Percentiles rank a stretch among this genome's conserved stretches.
Evolutionary conservation across 352 stramenopile species (phyloP).

Genomic region (Phytophthora megakarya): DNA sequence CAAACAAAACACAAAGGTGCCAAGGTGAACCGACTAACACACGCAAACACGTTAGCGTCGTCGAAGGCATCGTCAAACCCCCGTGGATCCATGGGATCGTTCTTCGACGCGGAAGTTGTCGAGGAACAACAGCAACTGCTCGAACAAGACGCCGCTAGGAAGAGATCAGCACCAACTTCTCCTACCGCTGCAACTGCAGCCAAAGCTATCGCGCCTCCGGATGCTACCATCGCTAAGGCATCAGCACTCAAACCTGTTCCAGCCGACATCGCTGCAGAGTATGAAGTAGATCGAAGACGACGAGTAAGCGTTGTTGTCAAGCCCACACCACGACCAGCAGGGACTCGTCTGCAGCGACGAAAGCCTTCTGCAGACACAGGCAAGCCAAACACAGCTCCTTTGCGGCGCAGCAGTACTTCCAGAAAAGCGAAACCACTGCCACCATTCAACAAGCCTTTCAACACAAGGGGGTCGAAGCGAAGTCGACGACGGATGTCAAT

Average conservation of each 20-base stretch:
- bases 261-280: constrained; percentile 29
- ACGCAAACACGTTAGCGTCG: constrained; percentile 18
- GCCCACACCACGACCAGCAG: background rate
- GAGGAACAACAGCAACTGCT: constrained; percentile 31
- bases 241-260: constrained; percentile 35
- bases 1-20: constrained; percentile 24
- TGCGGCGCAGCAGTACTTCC: constrained; percentile 12
- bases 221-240: constrained; percentile 16
- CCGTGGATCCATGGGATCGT: constrained; percentile 11
- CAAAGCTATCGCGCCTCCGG: constrained; percentile 17
- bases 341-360: constrained; percentile 24
- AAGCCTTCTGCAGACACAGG: constrained; percentile 8
- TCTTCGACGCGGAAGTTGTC: constrained; percentile 19
- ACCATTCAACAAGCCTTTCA: constrained; percentile 13
- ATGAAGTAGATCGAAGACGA: constrained; percentile 15
- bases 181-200: constrained; percentile 23
- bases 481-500: constrained; percentile 19
- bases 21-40: constrained; percentile 18
- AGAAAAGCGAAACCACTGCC: constrained; percentile 2
- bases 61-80: constrained; percentile 30
- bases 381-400: constrained; percentile 5
- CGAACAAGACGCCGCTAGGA: constrained; percentile 15
- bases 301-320: constrained; percentile 17
- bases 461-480: constrained; percentile 7
- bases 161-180: constrained; percentile 21